Evolutionary conservation across 768 basidiomycete species (phyloP), one percentile per base, ranked within the genome.

Genomic region (Mycena maculata): DNA sequence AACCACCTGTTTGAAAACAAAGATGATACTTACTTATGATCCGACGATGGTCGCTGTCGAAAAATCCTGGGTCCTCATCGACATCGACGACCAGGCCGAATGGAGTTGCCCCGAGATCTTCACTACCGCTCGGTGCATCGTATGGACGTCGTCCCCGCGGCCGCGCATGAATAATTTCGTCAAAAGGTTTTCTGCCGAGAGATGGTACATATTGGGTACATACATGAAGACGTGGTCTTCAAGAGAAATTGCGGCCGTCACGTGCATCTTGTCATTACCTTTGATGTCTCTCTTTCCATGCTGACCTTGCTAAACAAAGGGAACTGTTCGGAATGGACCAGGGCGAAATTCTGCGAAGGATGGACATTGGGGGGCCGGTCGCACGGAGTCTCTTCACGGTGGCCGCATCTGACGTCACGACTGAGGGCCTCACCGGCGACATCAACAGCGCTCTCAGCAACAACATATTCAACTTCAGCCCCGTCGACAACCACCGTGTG

Each of bases 201-300:
- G 0, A 27, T 62, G 60, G 60, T n/a, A n/a, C n/a, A n/a, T n/a
- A n/a, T n/a, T n/a, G n/a, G n/a, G n/a, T n/a, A n/a, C n/a, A n/a
- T 62, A 44, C 41, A 62, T 62, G 60, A 62, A 53, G 60, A 12
- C 49, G 41, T 62, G 60, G 60, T 62, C 60, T 23, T 23, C 60
- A 50, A 62, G 31, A 45, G 50, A 62, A 62, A 52, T 62, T 20
- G 39, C 49, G 4, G 60, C 60, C 22, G 39, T 53, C 31, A 44
- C 50, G 60, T 52, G 41, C 28, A 39, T 53, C 45, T 25, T n/a
- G n/a, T n/a, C n/a, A n/a, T 30, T 53, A 30, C 25, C 44, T 36
- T 42, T 47, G 30, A 36, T 53, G 25, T 20, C 41, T 27, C 11
- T 61, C 20, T 42, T 23, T 36, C 45, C 45, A 50, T 41, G 36